Evolutionary conservation across 2,329 filamentous ascomycete species (phyloP).

Genomic region (Fusarium begoniae): DNA sequence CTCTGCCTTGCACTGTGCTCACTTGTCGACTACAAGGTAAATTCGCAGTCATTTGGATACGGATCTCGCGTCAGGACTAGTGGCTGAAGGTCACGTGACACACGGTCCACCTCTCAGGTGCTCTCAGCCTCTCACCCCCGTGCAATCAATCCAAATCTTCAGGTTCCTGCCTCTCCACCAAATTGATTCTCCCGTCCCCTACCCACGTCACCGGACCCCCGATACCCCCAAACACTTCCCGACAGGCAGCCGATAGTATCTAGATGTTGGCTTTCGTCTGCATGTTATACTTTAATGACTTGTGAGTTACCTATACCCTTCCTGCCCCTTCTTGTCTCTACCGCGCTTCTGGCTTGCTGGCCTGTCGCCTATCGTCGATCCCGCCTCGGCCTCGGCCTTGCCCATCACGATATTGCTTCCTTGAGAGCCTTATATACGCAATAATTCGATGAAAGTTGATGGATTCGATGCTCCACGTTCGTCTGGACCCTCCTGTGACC

Average conservation of each 20-base stretch:
- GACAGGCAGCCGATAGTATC: slow-evolving; percentile 37
- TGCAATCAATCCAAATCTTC: slow-evolving; percentile 51
- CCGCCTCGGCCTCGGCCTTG: slow-evolving; percentile 45
- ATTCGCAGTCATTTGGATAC: not conserved
- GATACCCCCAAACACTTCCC: slow-evolving; percentile 42
- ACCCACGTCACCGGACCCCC: slow-evolving; percentile 44
- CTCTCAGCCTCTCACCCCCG: slow-evolving; percentile 32
- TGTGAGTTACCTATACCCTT: slow-evolving; percentile 54
- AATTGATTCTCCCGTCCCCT: slow-evolving; percentile 46
- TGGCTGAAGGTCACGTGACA: slow-evolving; percentile 32
- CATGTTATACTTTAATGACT: slow-evolving; percentile 58
- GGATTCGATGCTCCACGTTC: slow-evolving; percentile 48
- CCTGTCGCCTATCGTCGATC: slow-evolving; percentile 51
- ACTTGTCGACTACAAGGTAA: not conserved
- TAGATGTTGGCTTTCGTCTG: slow-evolving; percentile 48
- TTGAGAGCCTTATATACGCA: slow-evolving; percentile 36
- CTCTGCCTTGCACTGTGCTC: not conserved
- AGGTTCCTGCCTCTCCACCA: slow-evolving; percentile 49
- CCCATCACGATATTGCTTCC: slow-evolving; percentile 49
- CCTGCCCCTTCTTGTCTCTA: slow-evolving; percentile 39
- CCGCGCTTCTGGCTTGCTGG: slow-evolving; percentile 47
- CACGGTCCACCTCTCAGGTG: slow-evolving; percentile 4
- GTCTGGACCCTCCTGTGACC: slow-evolving; percentile 43
- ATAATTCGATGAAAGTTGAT: slow-evolving; percentile 46
- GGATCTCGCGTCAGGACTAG: not conserved